Base-by-base conservation (phyloP, 1,284 basidiomycete genomes). In the Fomitiporia mediterranea region DNA sequence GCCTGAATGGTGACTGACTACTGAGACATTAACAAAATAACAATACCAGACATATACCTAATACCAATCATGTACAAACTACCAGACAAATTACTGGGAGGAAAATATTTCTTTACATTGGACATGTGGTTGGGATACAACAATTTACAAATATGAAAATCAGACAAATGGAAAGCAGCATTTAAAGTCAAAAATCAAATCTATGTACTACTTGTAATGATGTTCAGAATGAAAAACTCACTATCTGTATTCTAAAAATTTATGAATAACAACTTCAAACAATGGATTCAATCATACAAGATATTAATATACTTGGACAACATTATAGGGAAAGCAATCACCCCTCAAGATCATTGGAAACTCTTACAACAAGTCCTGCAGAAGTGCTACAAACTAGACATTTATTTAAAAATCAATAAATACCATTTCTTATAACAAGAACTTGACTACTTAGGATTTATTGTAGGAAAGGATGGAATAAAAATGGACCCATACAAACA, bases 141-240 rank as follows among this genome's bases (percentile, higher is more conserved):
- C n/a, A n/a, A n/a, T n/a, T n/a, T n/a, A n/a, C n/a, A n/a, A n/a
- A n/a, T n/a, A n/a, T n/a, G n/a, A n/a, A n/a, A n/a, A n/a, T n/a
- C n/a, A n/a, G n/a, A n/a, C n/a, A n/a, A n/a, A n/a, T n/a, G n/a
- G n/a, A n/a, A n/a, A n/a, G n/a, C n/a, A n/a, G n/a, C n/a, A n/a
- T n/a, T n/a, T n/a, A n/a, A n/a, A n/a, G n/a, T n/a, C n/a, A n/a
- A n/a, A n/a, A n/a, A n/a, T n/a, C n/a, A n/a, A n/a, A n/a, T n/a
- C n/a, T n/a, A n/a, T n/a, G n/a, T n/a, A n/a, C n/a, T n/a, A n/a
- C n/a, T n/a, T n/a, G 69, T 72, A 27, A 67, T 73, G 70, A 68
- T 67, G 0, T 70, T 71, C 51, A n/a, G 74, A 0, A 62, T 75
- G 4, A 70, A 67, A 42, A 77, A 76, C 58, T 70, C 69, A 0